phyloP scores from a whole-genome alignment of 345 rosid genomes.

The Eucalyptus sp. region DNA sequence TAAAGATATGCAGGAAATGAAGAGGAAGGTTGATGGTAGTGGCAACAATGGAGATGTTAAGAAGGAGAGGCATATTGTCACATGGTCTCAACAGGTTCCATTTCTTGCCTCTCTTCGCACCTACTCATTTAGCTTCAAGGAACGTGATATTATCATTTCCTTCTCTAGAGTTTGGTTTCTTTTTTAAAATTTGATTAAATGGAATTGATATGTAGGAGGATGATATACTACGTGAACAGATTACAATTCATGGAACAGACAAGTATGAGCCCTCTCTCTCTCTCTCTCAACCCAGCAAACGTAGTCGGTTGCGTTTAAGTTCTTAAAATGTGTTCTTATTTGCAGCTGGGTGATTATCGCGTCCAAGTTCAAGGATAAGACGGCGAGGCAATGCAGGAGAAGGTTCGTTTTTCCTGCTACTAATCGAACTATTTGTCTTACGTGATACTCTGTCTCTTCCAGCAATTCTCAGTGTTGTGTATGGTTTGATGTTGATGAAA shows the following conservation, averaged over 20 bases:
- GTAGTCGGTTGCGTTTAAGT: background rate
- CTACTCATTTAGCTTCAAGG: background rate
- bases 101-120: background rate
- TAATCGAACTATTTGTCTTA: background rate
- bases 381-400: slow-evolving; percentile 96
- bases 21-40: slow-evolving; percentile 10
- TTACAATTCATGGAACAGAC: slow-evolving; percentile 74
- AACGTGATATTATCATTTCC: background rate
- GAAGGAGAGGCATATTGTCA: slow-evolving; percentile 87
- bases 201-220: slow-evolving; percentile 54
- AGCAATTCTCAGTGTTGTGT: background rate
- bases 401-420: slow-evolving; percentile 28
- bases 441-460: background rate
- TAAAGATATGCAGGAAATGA: slow-evolving; percentile 19
- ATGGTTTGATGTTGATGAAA: background rate
- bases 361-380: slow-evolving; percentile 82
- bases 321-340: background rate
- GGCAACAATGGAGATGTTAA: slow-evolving; percentile 57
- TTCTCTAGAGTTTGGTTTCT: background rate
- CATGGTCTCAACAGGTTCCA: slow-evolving; percentile 67
- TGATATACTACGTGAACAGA: slow-evolving; percentile 81
- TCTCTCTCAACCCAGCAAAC: background rate
- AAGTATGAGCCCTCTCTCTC: slow-evolving; percentile 36
- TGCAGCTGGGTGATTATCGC: slow-evolving; percentile 94
- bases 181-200: background rate